A percentile compares a stretch with the other conserved stretches of the same genome.
Conservation (phyloP, 257 asterid species). For the Craterostigma plantagineum region DNA sequence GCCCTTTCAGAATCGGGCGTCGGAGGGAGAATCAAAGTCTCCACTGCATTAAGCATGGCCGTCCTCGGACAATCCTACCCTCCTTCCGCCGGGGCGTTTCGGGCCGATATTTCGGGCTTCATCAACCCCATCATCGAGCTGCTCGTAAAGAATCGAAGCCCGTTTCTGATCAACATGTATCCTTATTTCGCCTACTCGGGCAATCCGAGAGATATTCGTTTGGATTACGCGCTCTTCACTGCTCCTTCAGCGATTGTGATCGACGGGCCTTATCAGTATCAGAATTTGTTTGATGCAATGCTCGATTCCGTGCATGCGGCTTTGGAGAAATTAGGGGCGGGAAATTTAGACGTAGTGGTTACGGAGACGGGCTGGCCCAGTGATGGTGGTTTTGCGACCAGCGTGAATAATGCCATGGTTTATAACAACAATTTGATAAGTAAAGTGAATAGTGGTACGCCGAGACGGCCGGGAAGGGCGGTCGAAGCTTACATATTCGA, state of each 20-base stretch:
- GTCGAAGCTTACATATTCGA: conserved; percentile 35
- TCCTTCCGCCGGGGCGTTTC: conserved; percentile 48
- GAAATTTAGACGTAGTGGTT: conserved; percentile 22
- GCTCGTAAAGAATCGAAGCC: conserved; percentile 29
- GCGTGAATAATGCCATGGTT: conserved; percentile 27
- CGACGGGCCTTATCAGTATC: conserved; percentile 20
- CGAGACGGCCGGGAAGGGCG: conserved; percentile 24
- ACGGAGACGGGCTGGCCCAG: conserved; percentile 73
- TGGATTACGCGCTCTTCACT: conserved; percentile 33
- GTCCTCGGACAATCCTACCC: conserved; percentile 54
- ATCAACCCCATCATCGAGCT: conserved; percentile 38
- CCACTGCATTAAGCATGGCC: conserved; percentile 62
- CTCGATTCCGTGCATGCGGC: conserved; percentile 45
- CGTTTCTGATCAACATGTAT: conserved; percentile 53
- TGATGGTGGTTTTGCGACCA: conserved; percentile 28
- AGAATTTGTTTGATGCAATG: conserved; percentile 48
- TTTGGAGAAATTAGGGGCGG: conserved; percentile 23
- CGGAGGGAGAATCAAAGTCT: conserved; percentile 42
- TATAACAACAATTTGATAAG: conserved; percentile 23
- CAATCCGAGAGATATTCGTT: conserved; percentile 16
- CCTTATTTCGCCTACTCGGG: conserved; percentile 55
- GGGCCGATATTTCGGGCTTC: conserved; percentile 28
- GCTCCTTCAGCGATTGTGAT: conserved; percentile 21
- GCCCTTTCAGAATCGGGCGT: conserved; percentile 24
- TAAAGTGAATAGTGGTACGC: conserved; percentile 37